Evolutionary conservation across 371 early-diverging fungal species (phyloP).

Genomic region (Mucor ambiguus): DNA sequence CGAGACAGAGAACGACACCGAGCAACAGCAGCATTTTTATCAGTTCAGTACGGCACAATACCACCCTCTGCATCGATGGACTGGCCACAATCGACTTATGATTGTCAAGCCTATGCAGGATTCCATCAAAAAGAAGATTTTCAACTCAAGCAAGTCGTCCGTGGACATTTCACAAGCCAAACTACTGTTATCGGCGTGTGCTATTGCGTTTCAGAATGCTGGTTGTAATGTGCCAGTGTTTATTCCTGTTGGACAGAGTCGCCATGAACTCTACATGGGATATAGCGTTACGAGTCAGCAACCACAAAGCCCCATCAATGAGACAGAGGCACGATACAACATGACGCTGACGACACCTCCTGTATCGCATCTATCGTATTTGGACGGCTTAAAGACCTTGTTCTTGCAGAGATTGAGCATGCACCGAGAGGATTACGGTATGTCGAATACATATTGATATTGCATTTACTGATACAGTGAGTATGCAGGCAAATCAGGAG

Average conservation of each 20-base stretch:
- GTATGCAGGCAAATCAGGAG: not conserved
- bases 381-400: conserved; percentile 60
- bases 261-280: conserved; percentile 67
- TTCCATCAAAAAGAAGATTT: conserved; percentile 36
- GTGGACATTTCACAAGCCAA: conserved; percentile 69
- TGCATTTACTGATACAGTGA: not conserved
- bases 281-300: conserved; percentile 41
- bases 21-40: conserved; percentile 30
- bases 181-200: conserved; percentile 68
- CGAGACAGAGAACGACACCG: conserved; percentile 19
- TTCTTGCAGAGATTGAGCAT: conserved; percentile 55
- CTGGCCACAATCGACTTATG: conserved; percentile 53
- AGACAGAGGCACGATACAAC: conserved; percentile 61
- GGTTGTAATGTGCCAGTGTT: conserved; percentile 77
- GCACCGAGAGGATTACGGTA: conserved; percentile 44
- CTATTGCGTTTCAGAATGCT: conserved; percentile 74
- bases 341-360: conserved; percentile 62
- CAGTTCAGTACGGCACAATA: conserved; percentile 21
- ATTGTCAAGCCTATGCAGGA: conserved; percentile 44
- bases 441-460: not conserved
- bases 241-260: conserved; percentile 70
- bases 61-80: conserved; percentile 70
- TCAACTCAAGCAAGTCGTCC: conserved; percentile 29
- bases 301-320: conserved; percentile 15
- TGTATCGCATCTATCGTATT: conserved; percentile 56